Evolutionary conservation across 2,329 filamentous ascomycete species (phyloP).

Genomic region (Aspergillus sp.): DNA sequence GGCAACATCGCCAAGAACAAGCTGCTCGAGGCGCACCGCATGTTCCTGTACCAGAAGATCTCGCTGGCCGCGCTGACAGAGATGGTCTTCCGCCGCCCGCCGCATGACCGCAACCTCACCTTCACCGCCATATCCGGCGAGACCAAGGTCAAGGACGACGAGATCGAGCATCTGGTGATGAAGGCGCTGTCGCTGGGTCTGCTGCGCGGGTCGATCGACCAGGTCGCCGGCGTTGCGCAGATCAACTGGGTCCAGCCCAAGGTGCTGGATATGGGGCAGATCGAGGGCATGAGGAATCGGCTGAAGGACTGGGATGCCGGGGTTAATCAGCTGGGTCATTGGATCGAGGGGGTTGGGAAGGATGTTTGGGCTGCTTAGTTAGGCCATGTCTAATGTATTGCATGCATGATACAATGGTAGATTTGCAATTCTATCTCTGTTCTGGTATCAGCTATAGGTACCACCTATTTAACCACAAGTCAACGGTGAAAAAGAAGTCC

Average conservation of each 20-base stretch:
- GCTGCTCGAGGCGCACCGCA: constrained; percentile 67
- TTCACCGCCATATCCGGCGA: constrained; percentile 82
- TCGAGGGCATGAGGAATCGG: constrained; percentile 79
- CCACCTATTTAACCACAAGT: not conserved
- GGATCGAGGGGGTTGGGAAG: constrained; percentile 88
- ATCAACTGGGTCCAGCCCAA: constrained; percentile 99
- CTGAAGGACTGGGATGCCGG: constrained; percentile 92
- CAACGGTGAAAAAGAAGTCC: constrained; percentile 24
- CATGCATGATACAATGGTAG: no score
- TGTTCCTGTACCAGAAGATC: constrained; percentile 93
- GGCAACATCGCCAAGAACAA: constrained; percentile 71
- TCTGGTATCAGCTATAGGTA: no score
- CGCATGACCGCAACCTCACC: constrained; percentile 89
- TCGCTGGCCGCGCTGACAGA: constrained; percentile 93
- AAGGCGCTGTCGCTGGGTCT: constrained; percentile 93
- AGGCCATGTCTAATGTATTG: no score
- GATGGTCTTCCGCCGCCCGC: constrained; percentile 88
- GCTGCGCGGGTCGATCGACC: constrained; percentile 85
- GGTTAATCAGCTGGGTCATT: constrained; percentile 91
- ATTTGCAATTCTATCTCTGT: no score
- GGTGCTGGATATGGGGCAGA: constrained; percentile 90
- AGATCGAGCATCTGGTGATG: constrained; percentile 98
- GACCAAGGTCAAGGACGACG: constrained; percentile 80
- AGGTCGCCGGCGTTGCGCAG: constrained; percentile 85
- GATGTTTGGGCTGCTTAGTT: constrained; percentile 84